phyloP scores from a whole-genome alignment of 225 moss, liverwort and hornwort genomes.

The Bryoerythrophyllum caledonicum region DNA sequence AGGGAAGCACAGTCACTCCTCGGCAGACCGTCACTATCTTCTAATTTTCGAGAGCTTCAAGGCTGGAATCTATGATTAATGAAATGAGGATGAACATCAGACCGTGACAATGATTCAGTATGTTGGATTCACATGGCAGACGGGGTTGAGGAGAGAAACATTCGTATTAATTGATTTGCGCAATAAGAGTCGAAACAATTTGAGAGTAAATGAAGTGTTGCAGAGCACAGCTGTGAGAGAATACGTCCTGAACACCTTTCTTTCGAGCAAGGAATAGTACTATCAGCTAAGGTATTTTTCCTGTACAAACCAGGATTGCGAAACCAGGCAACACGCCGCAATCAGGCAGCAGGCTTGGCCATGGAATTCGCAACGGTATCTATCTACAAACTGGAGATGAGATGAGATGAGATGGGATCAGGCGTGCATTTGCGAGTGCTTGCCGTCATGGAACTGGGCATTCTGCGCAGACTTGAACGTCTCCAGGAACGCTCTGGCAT shows the following conservation, averaged over 20 bases:
- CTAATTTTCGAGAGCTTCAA: rapidly evolving
- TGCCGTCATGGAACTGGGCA: slow-evolving; percentile 93
- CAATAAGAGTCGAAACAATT: slow-evolving; percentile 23
- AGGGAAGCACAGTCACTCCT: not conserved
- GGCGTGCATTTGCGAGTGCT: slow-evolving; percentile 62
- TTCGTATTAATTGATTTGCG: not conserved
- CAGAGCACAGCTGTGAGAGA: slow-evolving; percentile 22
- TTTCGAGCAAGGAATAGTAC: slow-evolving; percentile 1
- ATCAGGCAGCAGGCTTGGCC: not conserved
- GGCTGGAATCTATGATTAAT: not conserved
- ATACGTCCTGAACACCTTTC: not conserved
- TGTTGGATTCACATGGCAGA: not conserved
- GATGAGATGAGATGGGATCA: slow-evolving; percentile 8
- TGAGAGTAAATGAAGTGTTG: slow-evolving; percentile 27
- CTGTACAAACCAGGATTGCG: slow-evolving; percentile 31
- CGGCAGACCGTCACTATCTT: not conserved
- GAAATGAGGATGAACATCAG: not conserved
- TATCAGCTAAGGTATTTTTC: slow-evolving; percentile 26
- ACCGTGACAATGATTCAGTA: no score
- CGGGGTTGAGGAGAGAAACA: not conserved
- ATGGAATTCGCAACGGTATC: not conserved
- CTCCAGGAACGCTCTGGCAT: slow-evolving; percentile 78
- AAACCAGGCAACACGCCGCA: not conserved
- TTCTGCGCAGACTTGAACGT: slow-evolving; percentile 84
- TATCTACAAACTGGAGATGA: slow-evolving; percentile 1